These are phyloP conservation scores for Agaricus sinodeliciosus DNA, from an alignment of 768 basidiomycete species.

Conservation along the genomic window DNA sequence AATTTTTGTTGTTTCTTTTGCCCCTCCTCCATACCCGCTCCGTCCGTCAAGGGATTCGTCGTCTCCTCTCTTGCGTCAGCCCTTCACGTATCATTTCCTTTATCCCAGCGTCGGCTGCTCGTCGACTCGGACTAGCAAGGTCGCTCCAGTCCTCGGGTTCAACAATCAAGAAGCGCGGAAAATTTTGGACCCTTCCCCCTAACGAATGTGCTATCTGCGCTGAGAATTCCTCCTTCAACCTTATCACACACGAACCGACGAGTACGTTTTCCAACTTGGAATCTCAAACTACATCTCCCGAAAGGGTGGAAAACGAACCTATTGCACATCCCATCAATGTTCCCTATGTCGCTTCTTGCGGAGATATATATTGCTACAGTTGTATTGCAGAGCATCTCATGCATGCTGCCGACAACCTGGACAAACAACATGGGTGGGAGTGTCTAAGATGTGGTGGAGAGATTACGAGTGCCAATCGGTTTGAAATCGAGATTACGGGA, in stretches of 20 bases:
- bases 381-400: slow-evolving; percentile 85
- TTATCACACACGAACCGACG: slow-evolving; percentile 47
- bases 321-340: slow-evolving; percentile 65
- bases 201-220: slow-evolving; percentile 90
- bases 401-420: slow-evolving; percentile 60
- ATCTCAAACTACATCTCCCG: slow-evolving; percentile 12
- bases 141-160: not conserved
- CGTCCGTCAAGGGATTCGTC: slow-evolving; percentile 50
- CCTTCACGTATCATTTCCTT: slow-evolving; percentile 23
- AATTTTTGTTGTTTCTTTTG: slow-evolving; percentile 89
- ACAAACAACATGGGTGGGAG: slow-evolving; percentile 59
- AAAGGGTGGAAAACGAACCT: slow-evolving; percentile 31
- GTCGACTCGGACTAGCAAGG: slow-evolving; percentile 3
- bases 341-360: slow-evolving; percentile 79
- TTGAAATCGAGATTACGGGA: slow-evolving; percentile 35
- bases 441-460: slow-evolving; percentile 74
- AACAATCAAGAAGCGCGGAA: slow-evolving; percentile 37
- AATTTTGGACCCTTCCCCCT: slow-evolving; percentile 59
- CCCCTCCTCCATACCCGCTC: slow-evolving; percentile 73
- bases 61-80: slow-evolving; percentile 25
- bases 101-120: slow-evolving; percentile 19
- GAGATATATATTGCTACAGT: slow-evolving; percentile 89
- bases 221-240: slow-evolving; percentile 60
- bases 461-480: slow-evolving; percentile 61
- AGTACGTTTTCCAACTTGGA: slow-evolving; percentile 36